Evolutionary conservation across 768 basidiomycete genomes (phyloP).

Genomic region (Mrakia hoshinonis): DNA sequence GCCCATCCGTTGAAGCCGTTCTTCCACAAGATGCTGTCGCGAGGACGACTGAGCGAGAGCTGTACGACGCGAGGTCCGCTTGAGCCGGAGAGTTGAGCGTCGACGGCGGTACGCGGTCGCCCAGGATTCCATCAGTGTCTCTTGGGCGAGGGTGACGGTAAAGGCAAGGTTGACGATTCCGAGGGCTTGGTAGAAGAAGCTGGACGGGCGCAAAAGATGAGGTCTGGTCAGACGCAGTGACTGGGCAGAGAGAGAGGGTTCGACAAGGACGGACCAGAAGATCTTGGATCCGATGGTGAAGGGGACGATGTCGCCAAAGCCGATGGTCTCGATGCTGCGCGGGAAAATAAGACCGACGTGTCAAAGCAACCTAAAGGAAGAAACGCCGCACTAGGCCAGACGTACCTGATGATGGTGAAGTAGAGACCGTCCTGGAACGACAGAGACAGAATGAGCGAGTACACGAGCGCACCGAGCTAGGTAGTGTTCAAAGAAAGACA

Average conservation of each 20-base stretch:
- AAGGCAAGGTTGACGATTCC: slow-evolving; percentile 52
- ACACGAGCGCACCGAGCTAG: slow-evolving; percentile 58
- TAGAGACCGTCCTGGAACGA: slow-evolving; percentile 68
- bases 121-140: slow-evolving; percentile 68
- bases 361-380: neutral
- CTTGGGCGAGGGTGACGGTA: slow-evolving; percentile 57
- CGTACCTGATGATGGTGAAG: slow-evolving; percentile 48
- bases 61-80: slow-evolving; percentile 43
- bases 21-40: slow-evolving; percentile 1
- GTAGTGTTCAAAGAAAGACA: neutral
- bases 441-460: slow-evolving; percentile 49
- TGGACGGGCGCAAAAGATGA: neutral
- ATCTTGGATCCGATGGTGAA: slow-evolving; percentile 48
- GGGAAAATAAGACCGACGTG: neutral
- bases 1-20: slow-evolving; percentile 47
- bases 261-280: slow-evolving; percentile 55
- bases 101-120: slow-evolving; percentile 49
- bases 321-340: neutral
- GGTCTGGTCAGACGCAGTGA: neutral
- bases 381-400: slow-evolving; percentile 51
- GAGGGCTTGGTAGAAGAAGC: slow-evolving; percentile 1
- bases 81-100: slow-evolving; percentile 46
- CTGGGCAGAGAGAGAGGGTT: slow-evolving; percentile 34
- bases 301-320: slow-evolving; percentile 70
- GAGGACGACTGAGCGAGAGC: slow-evolving; percentile 9